Conservation (phyloP, 129 eudicot species). For the Glebionis coronaria region DNA sequence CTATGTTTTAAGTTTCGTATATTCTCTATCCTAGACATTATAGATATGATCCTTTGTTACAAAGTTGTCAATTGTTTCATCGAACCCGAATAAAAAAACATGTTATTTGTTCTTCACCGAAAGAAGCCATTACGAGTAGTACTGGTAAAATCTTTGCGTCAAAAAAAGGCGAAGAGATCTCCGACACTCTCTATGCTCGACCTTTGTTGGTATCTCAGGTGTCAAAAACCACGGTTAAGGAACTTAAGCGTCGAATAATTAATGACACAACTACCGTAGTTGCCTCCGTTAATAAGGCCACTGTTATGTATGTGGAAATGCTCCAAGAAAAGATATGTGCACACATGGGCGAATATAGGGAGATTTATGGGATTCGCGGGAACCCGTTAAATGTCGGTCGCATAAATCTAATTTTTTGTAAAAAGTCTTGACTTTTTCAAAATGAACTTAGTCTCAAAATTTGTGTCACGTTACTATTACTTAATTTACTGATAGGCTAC, state of each 20-base stretch:
- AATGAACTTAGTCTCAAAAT: no score
- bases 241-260: conserved; percentile 39
- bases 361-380: no score
- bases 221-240: conserved; percentile 54
- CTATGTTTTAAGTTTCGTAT: conserved; percentile 63
- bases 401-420: no score
- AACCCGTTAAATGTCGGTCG: no score
- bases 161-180: conserved; percentile 75
- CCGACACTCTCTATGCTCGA: conserved; percentile 81
- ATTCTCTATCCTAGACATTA: conserved; percentile 57
- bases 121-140: conserved; percentile 48
- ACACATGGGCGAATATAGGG: no score
- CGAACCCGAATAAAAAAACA: conserved; percentile 88
- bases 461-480: no score
- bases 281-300: conserved; percentile 30
- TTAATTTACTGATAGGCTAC: no score
- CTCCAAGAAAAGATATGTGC: no score
- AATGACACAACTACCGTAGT: conserved; percentile 6
- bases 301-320: conserved; percentile 71
- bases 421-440: no score
- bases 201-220: conserved; percentile 62
- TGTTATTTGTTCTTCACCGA: conserved; percentile 81
- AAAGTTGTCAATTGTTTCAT: conserved; percentile 55
- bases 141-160: conserved; percentile 72
- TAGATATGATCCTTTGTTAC: conserved; percentile 71